Conservation (phyloP, 768 basidiomycete species). For the Boletus eberwhitei region DNA sequence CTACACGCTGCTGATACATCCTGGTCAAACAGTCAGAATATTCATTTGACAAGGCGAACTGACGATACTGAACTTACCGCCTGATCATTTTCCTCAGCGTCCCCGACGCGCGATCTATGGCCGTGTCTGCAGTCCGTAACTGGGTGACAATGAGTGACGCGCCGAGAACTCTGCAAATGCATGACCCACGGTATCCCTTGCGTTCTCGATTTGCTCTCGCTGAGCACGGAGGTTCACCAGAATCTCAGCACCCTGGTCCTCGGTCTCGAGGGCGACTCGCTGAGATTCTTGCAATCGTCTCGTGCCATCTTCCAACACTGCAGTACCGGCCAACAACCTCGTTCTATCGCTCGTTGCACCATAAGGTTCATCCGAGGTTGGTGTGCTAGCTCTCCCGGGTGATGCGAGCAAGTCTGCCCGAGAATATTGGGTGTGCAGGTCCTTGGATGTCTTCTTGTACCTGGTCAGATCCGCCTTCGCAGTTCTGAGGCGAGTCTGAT, state of each 20-base stretch:
- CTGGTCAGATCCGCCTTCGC: conserved; percentile 73
- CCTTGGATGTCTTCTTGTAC: conserved; percentile 80
- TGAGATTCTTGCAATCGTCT: conserved; percentile 87
- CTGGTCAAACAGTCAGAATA: conserved; percentile 42
- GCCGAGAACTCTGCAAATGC: background rate
- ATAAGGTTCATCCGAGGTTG: conserved; percentile 78
- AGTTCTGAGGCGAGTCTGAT: conserved; percentile 68
- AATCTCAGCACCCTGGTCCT: conserved; percentile 93
- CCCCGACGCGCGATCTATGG: conserved; percentile 87
- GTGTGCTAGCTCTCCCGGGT: conserved; percentile 31
- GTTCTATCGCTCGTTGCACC: conserved; percentile 68
- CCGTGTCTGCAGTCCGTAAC: conserved; percentile 82
- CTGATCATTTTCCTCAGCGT: conserved; percentile 95
- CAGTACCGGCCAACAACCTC: conserved; percentile 73
- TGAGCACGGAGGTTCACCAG: conserved; percentile 79
- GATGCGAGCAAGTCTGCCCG: conserved; percentile 76
- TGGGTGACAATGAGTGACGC: conserved; percentile 27
- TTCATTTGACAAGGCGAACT: conserved; percentile 5
- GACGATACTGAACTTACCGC: conserved; percentile 54
- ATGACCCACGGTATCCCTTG: conserved; percentile 75
- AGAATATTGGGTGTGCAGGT: conserved; percentile 63
- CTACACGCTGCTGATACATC: conserved; percentile 94
- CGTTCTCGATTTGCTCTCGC: conserved; percentile 91
- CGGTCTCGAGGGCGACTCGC: conserved; percentile 91
- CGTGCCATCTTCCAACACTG: conserved; percentile 79